Evolutionary conservation across 768 basidiomycete genomes (phyloP), one percentile per base, ranked within the genome.

Genomic region (Mrakia blollopis): DNA sequence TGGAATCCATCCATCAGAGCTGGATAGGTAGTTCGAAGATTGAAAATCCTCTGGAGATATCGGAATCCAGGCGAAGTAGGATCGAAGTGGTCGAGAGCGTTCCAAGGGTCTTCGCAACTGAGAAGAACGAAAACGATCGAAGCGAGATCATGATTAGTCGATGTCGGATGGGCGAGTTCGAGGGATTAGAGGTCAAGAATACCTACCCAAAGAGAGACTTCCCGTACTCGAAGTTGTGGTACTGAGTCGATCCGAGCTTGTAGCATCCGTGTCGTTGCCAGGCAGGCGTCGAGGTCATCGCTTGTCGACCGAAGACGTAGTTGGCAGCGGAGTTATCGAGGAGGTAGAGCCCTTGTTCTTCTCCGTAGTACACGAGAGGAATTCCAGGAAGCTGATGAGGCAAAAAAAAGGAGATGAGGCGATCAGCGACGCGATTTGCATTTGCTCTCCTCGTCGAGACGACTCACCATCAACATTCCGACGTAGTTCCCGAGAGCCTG

Each of bases 181-280:
- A 37, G 63, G 18, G 63, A 9, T 18, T 32, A 3, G 2, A 8
- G 14, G 30, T 30, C 35, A 21, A 65, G 32, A 23, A 18, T 16
- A 74, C 61, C 1, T 4, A 63, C 68, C 93, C 94, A 23, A 93
- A 85, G 54, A 93, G 82, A 2, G 91, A 84, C 80, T 89, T 89
- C 72, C 65, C 90, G 79, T 95, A 86, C 1, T 91, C 91, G 88
- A 95, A 91, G 84, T 96, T 94, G 87, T 91, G 96, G 85, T 94
- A 97, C 82, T 96, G 94, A 77, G 88, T 87, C 11, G 94, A 96
- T 16, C 94, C 94, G 52, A 96, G 88, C 76, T 86, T 87, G 83
- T 97, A 97, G 83, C 94, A 97, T 6, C 94, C 94, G 81, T 97
- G 94, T 52, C 91, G 88, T 81, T 93, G 90, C 94, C 94, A 97